phyloP scores from a whole-genome alignment of 2,329 filamentous ascomycete species.

The Annulohypoxylon truncatum region DNA sequence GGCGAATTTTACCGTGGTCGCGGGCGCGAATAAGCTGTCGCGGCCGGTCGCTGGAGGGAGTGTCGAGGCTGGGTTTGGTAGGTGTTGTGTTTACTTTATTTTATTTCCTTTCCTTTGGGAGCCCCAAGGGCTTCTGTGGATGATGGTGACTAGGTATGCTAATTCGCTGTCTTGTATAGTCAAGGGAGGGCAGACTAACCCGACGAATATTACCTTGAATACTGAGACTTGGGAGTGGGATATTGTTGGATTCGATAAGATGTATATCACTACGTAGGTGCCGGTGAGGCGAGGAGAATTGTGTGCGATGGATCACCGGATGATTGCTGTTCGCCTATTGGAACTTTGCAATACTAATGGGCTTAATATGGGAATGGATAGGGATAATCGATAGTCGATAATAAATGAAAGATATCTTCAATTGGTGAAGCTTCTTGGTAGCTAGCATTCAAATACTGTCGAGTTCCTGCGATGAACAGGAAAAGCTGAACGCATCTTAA shows the following conservation, averaged over 20 bases:
- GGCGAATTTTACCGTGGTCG: conserved; percentile 76
- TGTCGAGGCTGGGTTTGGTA: conserved; percentile 63
- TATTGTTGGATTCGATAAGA: conserved; percentile 47
- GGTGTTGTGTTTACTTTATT: not conserved
- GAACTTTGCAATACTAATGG: not conserved
- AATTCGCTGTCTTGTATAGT: conserved; percentile 48
- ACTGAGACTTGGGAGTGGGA: conserved; percentile 48
- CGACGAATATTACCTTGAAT: conserved; percentile 64
- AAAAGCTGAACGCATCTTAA: not conserved
- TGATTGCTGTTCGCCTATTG: not conserved
- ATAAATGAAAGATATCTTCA: too few species aligned
- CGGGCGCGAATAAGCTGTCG: conserved; percentile 68
- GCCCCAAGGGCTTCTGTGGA: not conserved
- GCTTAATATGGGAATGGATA: not conserved
- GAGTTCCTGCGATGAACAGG: too few species aligned
- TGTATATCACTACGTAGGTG: conserved; percentile 44
- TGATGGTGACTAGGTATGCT: not conserved
- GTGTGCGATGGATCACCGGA: not conserved
- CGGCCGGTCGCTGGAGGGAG: conserved; percentile 56
- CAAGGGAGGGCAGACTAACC: conserved; percentile 57
- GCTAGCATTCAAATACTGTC: too few species aligned
- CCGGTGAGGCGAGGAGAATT: not conserved
- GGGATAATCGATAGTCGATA: not conserved
- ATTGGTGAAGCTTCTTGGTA: too few species aligned
- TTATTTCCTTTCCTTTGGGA: not conserved